Conservation (phyloP, 345 rosid genomes). For the Boechera divaricarpa region DNA sequence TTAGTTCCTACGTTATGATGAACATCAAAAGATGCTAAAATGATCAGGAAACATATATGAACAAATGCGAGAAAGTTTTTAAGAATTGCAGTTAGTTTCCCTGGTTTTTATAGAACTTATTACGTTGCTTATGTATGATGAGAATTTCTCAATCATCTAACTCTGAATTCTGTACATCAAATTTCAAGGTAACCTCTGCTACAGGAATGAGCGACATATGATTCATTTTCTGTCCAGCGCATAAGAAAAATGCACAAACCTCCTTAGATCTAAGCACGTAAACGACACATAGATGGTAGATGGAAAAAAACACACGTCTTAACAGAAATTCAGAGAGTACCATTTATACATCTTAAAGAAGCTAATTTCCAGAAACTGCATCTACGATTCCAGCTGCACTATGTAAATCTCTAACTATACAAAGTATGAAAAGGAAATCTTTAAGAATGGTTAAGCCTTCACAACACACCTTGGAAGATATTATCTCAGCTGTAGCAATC, state of each 20-base stretch:
- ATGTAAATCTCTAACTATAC: slow-evolving; percentile 6
- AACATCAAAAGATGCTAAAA: slow-evolving; percentile 20
- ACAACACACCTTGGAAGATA: slow-evolving; percentile 81
- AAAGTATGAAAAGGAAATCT: neutral
- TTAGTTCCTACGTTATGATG: slow-evolving; percentile 63
- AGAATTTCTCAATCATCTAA: slow-evolving; percentile 27
- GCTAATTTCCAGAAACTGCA: slow-evolving; percentile 1
- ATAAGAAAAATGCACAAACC: slow-evolving; percentile 27
- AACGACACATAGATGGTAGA: neutral
- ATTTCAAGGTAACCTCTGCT: slow-evolving; percentile 14
- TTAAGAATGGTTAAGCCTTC: slow-evolving; percentile 18
- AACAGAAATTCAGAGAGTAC: neutral
- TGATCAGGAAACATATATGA: slow-evolving; percentile 14
- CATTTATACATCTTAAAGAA: neutral
- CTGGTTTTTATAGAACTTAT: slow-evolving; percentile 14
- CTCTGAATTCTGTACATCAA: slow-evolving; percentile 1
- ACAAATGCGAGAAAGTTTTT: neutral
- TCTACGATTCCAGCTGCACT: slow-evolving; percentile 13
- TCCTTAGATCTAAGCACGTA: neutral
- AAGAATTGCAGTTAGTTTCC: slow-evolving; percentile 2
- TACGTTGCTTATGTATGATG: slow-evolving; percentile 15
- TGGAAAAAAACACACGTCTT: neutral
- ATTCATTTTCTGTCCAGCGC: slow-evolving; percentile 7
- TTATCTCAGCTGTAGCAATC: slow-evolving; percentile 88
- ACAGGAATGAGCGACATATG: slow-evolving; percentile 22